Evolutionary conservation across 2,329 filamentous ascomycete species (phyloP), one percentile per base, ranked within the genome.

Genomic region (Coniochaeta ligniaria): DNA sequence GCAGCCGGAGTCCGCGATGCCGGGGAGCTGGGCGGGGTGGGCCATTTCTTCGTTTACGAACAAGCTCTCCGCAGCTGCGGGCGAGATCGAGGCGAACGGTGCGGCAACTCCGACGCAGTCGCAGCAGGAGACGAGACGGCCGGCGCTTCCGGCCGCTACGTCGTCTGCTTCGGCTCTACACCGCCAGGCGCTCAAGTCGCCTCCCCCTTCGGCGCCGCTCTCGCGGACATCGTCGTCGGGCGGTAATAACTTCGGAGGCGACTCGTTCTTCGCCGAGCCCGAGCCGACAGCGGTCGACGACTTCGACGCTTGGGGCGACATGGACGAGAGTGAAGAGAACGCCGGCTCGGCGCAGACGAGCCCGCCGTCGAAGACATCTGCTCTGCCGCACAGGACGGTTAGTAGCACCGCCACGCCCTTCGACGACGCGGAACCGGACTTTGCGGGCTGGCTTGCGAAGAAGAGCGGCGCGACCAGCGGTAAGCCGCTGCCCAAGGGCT

Each of bases 31-130:
- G 95, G 86, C 95, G 1, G 95, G 95, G 14, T 99, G 95, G 95
- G 95, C 95, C 1, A 97, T 99, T 60, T 98, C 95, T 0, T 97
- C 92, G 1, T 99, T 99, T 71, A 98, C 95, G 1, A 98, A 98
- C 75, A 97, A 96, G 69, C 73, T 98, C 14, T 88, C 91, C 1
- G 77, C 90, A 0, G 92, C 92, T 0, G 89, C 89, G 9, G 95
- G 95, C 20, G 90, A 97, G 61, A 99, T 99, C 64, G 82, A 94
- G 70, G 74, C 79, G 59, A 80, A 81, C 62, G 76, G 76, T 38
- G 72, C 75, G 2, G 69, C 78, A 3, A 69, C 75, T 0, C 70
- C 77, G 14, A 74, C 22, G 74, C 75, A 36, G 80, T 77, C 33
- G 74, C 59, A 58, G 58, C 74, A 59, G 6, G 67, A 74, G 61